Percentiles rank a stretch among this genome's conserved stretches.
Conservation (phyloP, 805 yeast genomes). For the Candida cerambycidarum region DNA sequence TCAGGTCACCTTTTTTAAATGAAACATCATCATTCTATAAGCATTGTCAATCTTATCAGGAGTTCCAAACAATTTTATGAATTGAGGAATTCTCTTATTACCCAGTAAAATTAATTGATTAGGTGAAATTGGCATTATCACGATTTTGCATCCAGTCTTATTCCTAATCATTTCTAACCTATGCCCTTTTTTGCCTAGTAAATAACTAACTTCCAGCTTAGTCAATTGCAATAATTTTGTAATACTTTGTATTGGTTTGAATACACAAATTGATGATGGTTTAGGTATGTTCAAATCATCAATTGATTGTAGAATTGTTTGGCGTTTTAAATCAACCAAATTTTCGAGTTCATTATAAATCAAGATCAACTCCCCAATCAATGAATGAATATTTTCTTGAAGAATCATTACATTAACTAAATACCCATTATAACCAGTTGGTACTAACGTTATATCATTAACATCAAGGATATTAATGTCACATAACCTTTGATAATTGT, state of each 20-base stretch:
- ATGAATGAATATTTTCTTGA: constrained; percentile 8
- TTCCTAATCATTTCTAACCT: constrained; percentile 23
- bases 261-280: background rate
- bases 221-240: constrained; percentile 9
- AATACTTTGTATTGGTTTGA: constrained; percentile 1
- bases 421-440: constrained; percentile 12
- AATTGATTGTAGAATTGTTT: constrained; percentile 8
- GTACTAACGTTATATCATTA: constrained; percentile 9
- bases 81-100: constrained; percentile 18
- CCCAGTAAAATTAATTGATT: constrained; percentile 8
- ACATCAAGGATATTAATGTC: background rate
- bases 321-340: background rate
- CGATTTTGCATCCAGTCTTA: constrained; percentile 23
- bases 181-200: constrained; percentile 27
- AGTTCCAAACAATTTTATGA: constrained; percentile 19
- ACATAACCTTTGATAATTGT: constrained; percentile 1
- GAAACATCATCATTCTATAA: constrained; percentile 8
- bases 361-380: constrained; percentile 8
- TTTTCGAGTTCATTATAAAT: constrained; percentile 3
- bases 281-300: constrained; percentile 1
- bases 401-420: constrained; percentile 7
- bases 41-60: constrained; percentile 18
- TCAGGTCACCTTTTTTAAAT: constrained; percentile 6
- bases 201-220: constrained; percentile 22
- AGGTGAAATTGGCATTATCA: constrained; percentile 18